A percentile compares a stretch with the other conserved stretches of the same genome.
These are phyloP conservation scores for Ormosia emarginata DNA, from an alignment of 306 rosid genomes.

Conservation along the genomic window DNA sequence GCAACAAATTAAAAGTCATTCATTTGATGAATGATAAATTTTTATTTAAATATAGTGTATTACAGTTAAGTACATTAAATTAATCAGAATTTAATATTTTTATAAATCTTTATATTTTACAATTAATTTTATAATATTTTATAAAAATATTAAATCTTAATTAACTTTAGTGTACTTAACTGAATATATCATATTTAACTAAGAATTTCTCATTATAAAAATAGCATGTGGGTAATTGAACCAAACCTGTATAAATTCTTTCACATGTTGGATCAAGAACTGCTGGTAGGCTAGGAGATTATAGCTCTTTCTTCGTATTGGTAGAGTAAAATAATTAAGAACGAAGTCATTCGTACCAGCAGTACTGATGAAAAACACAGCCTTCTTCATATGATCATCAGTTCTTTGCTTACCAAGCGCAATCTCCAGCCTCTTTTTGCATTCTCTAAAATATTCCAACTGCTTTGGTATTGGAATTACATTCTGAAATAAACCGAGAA, in stretches of 20 bases:
- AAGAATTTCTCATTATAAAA: no score
- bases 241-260: constrained; percentile 53
- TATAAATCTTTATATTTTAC: no score
- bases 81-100: no score
- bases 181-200: no score
- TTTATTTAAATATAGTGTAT: no score
- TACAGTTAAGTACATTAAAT: no score
- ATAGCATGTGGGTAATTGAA: neutral
- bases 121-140: no score
- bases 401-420: constrained; percentile 41
- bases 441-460: constrained; percentile 57
- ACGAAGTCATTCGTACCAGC: constrained; percentile 85
- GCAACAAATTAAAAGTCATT: neutral
- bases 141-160: no score
- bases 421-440: constrained; percentile 38
- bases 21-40: no score
- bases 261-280: constrained; percentile 45
- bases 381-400: constrained; percentile 45
- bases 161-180: no score
- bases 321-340: constrained; percentile 56
- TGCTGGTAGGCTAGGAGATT: constrained; percentile 42
- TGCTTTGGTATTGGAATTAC: constrained; percentile 55
- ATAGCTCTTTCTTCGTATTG: constrained; percentile 34
- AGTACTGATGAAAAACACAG: constrained; percentile 52
- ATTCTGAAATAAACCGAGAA: constrained; percentile 37